Evolutionary conservation across 345 rosid species (phyloP).

Genomic region (Camelina hispida): DNA sequence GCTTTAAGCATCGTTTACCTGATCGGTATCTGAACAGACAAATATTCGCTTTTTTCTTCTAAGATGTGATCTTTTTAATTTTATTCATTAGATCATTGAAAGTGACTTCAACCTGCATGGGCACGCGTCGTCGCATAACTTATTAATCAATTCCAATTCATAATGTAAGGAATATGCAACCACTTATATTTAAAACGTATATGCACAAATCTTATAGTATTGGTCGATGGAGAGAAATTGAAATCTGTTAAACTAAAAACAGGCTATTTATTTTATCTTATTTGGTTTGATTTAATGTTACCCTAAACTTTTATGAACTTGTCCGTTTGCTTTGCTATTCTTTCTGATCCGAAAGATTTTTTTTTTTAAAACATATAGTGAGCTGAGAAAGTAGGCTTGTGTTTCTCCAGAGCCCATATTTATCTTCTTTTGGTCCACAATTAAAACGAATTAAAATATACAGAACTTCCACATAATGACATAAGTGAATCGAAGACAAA

Average conservation of each 20-base stretch:
- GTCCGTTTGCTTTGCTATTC: not conserved
- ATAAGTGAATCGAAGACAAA: not conserved
- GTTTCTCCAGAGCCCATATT: not conserved
- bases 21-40: conserved; percentile 34
- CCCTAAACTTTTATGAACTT: no score
- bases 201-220: not conserved
- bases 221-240: not conserved
- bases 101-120: conserved; percentile 27
- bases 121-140: conserved; percentile 1
- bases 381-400: not conserved
- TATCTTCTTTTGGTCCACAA: not conserved
- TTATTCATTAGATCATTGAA: conserved; percentile 1
- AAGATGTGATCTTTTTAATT: not conserved
- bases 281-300: no score
- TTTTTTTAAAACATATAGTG: no score
- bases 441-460: not conserved
- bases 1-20: conserved; percentile 25
- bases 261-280: no score
- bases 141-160: no score
- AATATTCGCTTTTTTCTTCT: conserved; percentile 18
- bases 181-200: not conserved
- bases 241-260: no score
- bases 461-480: no score
- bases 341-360: not conserved
- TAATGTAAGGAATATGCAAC: no score